Percentiles rank a stretch among this genome's conserved stretches.
Conservation (phyloP, 805 yeast species). For the Pichia nakasei region DNA sequence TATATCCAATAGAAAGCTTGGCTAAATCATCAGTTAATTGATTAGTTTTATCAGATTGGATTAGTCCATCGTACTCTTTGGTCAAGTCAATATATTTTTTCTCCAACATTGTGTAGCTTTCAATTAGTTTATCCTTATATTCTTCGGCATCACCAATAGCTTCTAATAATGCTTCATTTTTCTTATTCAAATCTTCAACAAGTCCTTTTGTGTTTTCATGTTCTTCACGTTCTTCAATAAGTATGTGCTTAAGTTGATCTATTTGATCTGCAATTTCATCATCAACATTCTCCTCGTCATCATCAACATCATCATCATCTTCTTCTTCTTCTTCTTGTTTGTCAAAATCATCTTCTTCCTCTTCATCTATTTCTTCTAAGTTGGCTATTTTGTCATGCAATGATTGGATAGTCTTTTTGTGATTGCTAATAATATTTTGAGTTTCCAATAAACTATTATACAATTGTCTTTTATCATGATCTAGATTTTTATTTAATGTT, state of each 20-base stretch:
- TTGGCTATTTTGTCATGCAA: no score
- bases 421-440: background rate
- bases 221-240: slow-evolving; percentile 6
- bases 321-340: background rate
- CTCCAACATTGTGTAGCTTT: slow-evolving; percentile 29
- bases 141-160: slow-evolving; percentile 30
- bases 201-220: slow-evolving; percentile 9
- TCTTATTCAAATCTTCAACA: slow-evolving; percentile 19
- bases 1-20: slow-evolving; percentile 28
- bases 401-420: no score
- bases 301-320: background rate
- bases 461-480: slow-evolving; percentile 8
- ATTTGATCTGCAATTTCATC: background rate
- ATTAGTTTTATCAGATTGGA: slow-evolving; percentile 13
- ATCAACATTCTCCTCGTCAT: background rate
- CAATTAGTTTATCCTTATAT: slow-evolving; percentile 29
- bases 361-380: background rate
- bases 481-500: slow-evolving; percentile 8
- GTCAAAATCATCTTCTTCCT: background rate
- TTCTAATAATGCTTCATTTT: slow-evolving; percentile 24
- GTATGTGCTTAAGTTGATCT: slow-evolving; percentile 4
- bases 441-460: slow-evolving; percentile 4
- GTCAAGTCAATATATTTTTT: slow-evolving; percentile 12
- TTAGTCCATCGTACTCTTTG: slow-evolving; percentile 4
- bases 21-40: slow-evolving; percentile 32